Evolutionary conservation across 2,329 filamentous ascomycete genomes (phyloP), one percentile per base, ranked within the genome.

Genomic region (Scolecobasidium constrictum): DNA sequence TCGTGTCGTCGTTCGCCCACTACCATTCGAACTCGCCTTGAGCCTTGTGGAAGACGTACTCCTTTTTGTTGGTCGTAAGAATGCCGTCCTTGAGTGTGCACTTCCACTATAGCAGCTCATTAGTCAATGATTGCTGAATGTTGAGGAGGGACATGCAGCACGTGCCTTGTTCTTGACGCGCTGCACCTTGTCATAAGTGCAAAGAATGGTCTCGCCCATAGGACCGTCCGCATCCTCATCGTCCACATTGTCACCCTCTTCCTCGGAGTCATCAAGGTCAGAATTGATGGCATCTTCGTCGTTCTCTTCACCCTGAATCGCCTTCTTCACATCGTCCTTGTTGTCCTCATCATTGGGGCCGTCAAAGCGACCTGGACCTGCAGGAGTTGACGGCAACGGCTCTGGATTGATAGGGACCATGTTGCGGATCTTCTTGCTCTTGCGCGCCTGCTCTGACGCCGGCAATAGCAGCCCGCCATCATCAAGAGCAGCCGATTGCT

Each of bases 111-210:
- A 13, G 12, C 15, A 16, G 35, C 26, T 48, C 42, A 48, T 43
- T n/a, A n/a, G n/a, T n/a, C n/a, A n/a, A n/a, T n/a, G n/a, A n/a
- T n/a, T n/a, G n/a, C n/a, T n/a, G 26, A 44, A 51, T 35, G 47
- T 42, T 46, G 44, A 49, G 39, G 40, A 45, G 47, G 43, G 20
- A 31, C 31, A 18, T 11, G 4, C n/a, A 21, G 38, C 11, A 39
- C 26, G n/a, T 9, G 41, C 43, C 43, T 47, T 98, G 68, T 96
- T 98, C 79, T 98, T 98, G 56, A 96, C 92, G 38, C 92, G 77
- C 66, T 96, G 90, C 7, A 98, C 92, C 69, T 98, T 98, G 69
- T 98, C 92, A 60, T 98, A 98, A 60, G 94, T 95, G 69, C 92
- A 98, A 33, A 98, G 79, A 85, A 98, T 96, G 58, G 93, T 88